Evolutionary conservation across 257 asterid species (phyloP).

Genomic region (Primulina tabacum): DNA sequence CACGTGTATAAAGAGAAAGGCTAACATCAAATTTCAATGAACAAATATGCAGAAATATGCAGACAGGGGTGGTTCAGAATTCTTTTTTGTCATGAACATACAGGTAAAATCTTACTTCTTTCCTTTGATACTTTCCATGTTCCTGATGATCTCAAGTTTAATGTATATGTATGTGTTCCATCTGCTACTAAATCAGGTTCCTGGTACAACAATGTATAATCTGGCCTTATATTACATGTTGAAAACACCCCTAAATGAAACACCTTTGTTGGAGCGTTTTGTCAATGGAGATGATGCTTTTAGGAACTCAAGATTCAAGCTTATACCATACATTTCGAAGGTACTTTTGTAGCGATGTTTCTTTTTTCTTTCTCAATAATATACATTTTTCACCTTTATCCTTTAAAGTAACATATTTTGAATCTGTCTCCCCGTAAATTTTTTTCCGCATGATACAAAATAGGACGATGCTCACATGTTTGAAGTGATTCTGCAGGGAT

Average conservation of each 20-base stretch:
- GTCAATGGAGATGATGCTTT: conserved; percentile 79
- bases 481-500: conserved; percentile 55
- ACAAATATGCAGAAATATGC: conserved; percentile 55
- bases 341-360: conserved; percentile 22
- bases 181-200: conserved; percentile 46
- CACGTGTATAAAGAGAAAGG: background rate
- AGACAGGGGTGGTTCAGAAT: conserved; percentile 55
- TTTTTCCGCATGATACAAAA: background rate
- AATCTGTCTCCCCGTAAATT: background rate
- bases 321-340: conserved; percentile 79
- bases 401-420: background rate
- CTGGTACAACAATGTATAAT: conserved; percentile 55
- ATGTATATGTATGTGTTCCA: conserved; percentile 8
- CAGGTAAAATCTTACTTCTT: conserved; percentile 39
- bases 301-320: conserved; percentile 83
- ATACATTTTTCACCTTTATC: background rate
- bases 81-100: conserved; percentile 66
- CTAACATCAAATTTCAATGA: background rate
- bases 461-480: background rate
- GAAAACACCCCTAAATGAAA: conserved; percentile 55
- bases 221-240: conserved; percentile 73
- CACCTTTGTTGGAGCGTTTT: conserved; percentile 67
- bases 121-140: background rate
- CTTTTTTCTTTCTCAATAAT: no score
- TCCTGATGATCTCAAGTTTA: background rate